phyloP scores from a whole-genome alignment of 202 grass and related monocot species.

The Panicum virgatum region DNA sequence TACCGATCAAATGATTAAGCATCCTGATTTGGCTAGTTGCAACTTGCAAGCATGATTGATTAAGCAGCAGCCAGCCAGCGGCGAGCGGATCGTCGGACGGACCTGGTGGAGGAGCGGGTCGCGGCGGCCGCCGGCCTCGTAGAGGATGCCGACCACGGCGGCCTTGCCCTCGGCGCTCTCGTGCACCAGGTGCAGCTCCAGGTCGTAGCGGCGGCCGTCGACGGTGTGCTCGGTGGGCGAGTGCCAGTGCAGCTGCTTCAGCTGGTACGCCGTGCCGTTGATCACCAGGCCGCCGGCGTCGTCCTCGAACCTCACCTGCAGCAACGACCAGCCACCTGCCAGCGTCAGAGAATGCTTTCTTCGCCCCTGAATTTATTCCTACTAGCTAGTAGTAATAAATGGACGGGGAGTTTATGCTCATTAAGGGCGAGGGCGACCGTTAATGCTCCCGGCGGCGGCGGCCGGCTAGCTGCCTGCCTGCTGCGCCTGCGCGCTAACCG shows the following conservation, averaged over 20 bases:
- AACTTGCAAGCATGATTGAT: not conserved
- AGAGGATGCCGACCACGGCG: conserved; percentile 57
- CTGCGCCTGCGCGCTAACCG: too few species aligned
- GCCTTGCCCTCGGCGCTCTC: conserved; percentile 10
- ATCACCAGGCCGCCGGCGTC: conserved; percentile 62
- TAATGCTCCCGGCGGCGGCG: not conserved
- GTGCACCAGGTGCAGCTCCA: conserved; percentile 80
- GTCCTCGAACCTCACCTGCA: conserved; percentile 43
- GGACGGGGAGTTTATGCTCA: too few species aligned
- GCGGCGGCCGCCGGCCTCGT: conserved; percentile 1
- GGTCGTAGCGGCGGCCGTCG: conserved; percentile 51
- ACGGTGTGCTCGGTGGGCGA: conserved; percentile 75
- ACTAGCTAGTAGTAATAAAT: too few species aligned
- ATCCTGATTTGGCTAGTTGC: not conserved
- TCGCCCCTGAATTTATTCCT: too few species aligned
- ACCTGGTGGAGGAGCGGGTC: conserved; percentile 41
- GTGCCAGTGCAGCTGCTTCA: conserved; percentile 79
- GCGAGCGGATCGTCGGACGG: too few species aligned
- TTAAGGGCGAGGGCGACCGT: too few species aligned
- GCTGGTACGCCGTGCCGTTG: conserved; percentile 50
- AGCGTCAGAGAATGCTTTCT: not conserved
- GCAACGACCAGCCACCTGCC: not conserved
- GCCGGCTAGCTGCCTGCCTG: too few species aligned
- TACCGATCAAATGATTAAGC: not conserved
- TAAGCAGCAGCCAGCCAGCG: not conserved